Evolutionary conservation across 371 early-diverging fungal species (phyloP), one percentile per base, ranked within the genome.

Genomic region (Haplosporangium sp.): DNA sequence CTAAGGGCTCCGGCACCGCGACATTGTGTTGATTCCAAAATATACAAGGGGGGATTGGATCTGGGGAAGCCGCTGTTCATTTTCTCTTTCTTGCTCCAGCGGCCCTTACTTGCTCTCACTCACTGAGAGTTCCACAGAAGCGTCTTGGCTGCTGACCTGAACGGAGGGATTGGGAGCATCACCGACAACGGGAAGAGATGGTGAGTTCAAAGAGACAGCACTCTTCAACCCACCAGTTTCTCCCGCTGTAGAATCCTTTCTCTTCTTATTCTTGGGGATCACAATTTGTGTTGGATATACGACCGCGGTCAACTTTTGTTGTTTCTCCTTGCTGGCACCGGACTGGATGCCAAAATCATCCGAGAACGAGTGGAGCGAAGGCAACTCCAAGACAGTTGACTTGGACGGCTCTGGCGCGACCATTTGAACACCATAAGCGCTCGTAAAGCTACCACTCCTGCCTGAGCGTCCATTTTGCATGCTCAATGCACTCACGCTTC

Each of bases 231-330:
- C 72, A 20, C 58, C 57, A 9, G 40, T n/a, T 36, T 55, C 62
- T 6, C 59, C 55, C 9, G 7, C 36, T 13, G 54, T 51, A 6
- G 61, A 60, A 23, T 72, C 70, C 55, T 55, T 56, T 14, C 51
- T 46, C 63, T 66, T 67, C 69, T 69, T 73, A 59, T 57, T 62
- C 69, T 79, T 79, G 5, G 80, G 73, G 29, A 73, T 73, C 51
- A 79, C 69, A 48, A 79, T 68, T 59, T 77, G 73, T 0, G 73
- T 69, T 38, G 80, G 80, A 51, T 79, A 79, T 42, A 79, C 69
- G 14, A 79, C 80, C 0, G 80, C 80, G 12, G 66, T 73, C 55
- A 79, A 16, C 23, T 60, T 72, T 42, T 65, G 64, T 29, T 73
- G 60, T n/a, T 57, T 55, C 51, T 73, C 65, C 23, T 68, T 58